Percentiles rank a stretch among this genome's conserved stretches.
phyloP scores from a whole-genome alignment of 164 flowering plant genomes.

The Dillenia suffruticosa region DNA sequence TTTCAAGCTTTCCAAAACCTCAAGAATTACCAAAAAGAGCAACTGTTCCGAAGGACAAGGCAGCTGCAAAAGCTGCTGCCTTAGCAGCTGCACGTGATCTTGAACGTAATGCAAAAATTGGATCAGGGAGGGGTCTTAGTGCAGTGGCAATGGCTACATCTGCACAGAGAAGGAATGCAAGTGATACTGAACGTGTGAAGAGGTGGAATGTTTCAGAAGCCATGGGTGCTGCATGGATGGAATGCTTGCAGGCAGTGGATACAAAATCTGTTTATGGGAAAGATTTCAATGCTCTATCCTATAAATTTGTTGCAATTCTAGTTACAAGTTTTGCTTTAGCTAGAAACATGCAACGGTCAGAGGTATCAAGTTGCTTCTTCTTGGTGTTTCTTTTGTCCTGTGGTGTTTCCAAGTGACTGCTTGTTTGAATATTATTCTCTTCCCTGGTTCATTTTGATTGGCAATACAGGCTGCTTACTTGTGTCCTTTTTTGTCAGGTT shows the following conservation, averaged over 20 bases:
- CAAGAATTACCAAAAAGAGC: conserved; percentile 49
- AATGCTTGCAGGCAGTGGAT: conserved; percentile 89
- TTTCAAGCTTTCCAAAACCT: conserved; percentile 92
- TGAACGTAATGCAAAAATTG: conserved; percentile 95
- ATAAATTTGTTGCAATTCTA: conserved; percentile 89
- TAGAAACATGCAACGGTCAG: conserved; percentile 88
- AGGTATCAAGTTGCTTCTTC: conserved; percentile 43
- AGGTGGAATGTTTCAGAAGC: conserved; percentile 96
- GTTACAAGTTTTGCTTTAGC: conserved; percentile 98
- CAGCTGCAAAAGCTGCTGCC: conserved; percentile 98
- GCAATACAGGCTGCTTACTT: not conserved
- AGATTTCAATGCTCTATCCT: conserved; percentile 81
- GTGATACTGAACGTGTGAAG: conserved; percentile 82
- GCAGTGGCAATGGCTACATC: conserved; percentile 99
- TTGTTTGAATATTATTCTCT: no score
- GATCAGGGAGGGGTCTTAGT: conserved; percentile 99
- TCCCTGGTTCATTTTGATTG: no score
- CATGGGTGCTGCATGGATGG: conserved; percentile 98
- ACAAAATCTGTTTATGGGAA: conserved; percentile 86
- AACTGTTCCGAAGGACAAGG: conserved; percentile 74
- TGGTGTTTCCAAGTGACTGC: not conserved
- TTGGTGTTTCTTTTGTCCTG: not conserved
- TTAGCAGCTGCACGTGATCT: conserved; percentile 99
- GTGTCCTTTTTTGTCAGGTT: conserved; percentile 44
- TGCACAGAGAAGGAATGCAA: conserved; percentile 73